A percentile compares a stretch with the other conserved stretches of the same genome.
These are phyloP conservation scores for Apophysomyces ossiformis DNA, from an alignment of 371 early-diverging fungal genomes.

Conservation along the genomic window DNA sequence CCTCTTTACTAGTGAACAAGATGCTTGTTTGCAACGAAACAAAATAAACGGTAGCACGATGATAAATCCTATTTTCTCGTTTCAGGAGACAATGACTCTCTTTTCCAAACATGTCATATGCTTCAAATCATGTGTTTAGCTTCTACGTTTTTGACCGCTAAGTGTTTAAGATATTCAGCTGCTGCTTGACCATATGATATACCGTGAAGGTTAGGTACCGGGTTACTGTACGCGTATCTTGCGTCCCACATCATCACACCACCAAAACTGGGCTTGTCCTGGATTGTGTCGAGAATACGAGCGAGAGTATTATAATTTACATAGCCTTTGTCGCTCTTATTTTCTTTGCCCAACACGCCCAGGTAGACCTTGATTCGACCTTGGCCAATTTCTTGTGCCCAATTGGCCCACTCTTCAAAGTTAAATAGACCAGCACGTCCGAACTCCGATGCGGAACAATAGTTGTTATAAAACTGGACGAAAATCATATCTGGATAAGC, in stretches of 20 bases:
- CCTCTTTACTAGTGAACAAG: too few species aligned
- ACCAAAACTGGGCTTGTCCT: conserved; percentile 51
- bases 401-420: conserved; percentile 60
- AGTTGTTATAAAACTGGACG: conserved; percentile 82
- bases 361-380: conserved; percentile 50
- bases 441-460: conserved; percentile 45
- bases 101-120: not conserved
- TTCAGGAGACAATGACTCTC: not conserved
- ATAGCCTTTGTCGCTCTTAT: conserved; percentile 60
- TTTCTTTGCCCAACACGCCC: conserved; percentile 59
- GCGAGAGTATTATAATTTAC: conserved; percentile 45
- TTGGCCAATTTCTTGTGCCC: conserved; percentile 34
- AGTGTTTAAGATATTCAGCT: conserved; percentile 25
- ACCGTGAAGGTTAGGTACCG: conserved; percentile 23
- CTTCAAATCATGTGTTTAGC: not conserved
- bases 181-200: conserved; percentile 35
- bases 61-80: too few species aligned
- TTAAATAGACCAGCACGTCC: conserved; percentile 48
- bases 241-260: conserved; percentile 78
- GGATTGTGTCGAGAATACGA: conserved; percentile 40
- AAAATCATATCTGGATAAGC: conserved; percentile 62
- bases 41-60: too few species aligned
- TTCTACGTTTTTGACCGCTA: conserved; percentile 5
- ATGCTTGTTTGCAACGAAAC: too few species aligned
- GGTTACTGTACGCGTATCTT: conserved; percentile 46